A percentile compares a stretch with the other conserved stretches of the same genome.
phyloP scores from a whole-genome alignment of 148 eudicot genomes.

The Rhododendron williamsianum region DNA sequence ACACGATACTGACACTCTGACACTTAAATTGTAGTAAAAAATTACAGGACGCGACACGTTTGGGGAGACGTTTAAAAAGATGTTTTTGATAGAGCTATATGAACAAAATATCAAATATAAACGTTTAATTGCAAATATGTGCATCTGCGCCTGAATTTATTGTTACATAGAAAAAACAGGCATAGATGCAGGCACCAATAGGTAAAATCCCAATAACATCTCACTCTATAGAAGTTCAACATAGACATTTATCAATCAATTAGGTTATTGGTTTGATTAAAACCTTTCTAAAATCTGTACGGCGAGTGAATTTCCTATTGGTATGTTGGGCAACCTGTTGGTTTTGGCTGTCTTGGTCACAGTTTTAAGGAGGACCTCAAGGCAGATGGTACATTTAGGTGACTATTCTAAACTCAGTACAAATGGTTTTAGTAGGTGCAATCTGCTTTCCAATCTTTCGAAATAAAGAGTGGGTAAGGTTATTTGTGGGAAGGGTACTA shows the following conservation, averaged over 20 bases:
- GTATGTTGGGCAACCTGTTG: background rate
- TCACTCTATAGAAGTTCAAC: background rate
- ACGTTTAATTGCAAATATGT: background rate
- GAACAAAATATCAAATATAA: too few species aligned
- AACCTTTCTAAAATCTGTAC: background rate
- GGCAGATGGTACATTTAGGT: background rate
- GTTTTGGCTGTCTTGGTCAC: background rate
- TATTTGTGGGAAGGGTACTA: too few species aligned
- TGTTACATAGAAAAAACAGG: background rate
- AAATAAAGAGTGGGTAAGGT: background rate
- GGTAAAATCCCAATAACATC: background rate
- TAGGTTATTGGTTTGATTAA: background rate
- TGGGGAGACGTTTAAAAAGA: too few species aligned
- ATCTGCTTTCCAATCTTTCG: background rate
- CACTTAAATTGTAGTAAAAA: too few species aligned
- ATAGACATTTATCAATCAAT: background rate
- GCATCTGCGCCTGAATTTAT: background rate
- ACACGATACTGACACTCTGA: too few species aligned
- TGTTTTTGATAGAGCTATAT: too few species aligned
- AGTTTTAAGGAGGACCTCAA: background rate
- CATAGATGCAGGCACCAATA: background rate
- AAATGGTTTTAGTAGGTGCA: background rate
- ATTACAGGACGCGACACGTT: too few species aligned
- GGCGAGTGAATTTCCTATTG: background rate
- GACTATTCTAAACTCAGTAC: background rate